Percentiles rank a stretch among this genome's conserved stretches.
phyloP scores from a whole-genome alignment of 192 early-diverging fungal genomes.

The Allomyces javanicus region DNA sequence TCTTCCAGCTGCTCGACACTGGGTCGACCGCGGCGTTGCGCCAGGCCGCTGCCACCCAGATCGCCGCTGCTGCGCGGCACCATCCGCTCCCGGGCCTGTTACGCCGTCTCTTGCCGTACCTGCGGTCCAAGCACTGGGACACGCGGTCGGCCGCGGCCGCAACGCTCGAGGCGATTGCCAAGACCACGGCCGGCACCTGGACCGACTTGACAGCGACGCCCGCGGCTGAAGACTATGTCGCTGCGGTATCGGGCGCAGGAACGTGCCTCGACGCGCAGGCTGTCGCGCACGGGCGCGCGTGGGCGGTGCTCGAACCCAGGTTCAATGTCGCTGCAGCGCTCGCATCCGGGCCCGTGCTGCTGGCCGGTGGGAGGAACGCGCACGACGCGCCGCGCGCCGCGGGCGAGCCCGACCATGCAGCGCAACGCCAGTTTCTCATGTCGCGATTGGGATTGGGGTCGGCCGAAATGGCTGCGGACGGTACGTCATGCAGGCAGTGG shows the following conservation, averaged over 20 bases:
- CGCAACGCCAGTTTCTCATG: no score
- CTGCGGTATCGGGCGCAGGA: constrained; percentile 43
- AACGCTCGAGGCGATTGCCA: constrained; percentile 77
- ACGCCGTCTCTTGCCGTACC: constrained; percentile 31
- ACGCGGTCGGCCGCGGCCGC: constrained; percentile 84
- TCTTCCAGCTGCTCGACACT: constrained; percentile 81
- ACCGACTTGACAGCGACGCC: background rate
- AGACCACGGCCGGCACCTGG: constrained; percentile 9
- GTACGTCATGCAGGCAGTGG: no score
- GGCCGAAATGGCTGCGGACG: no score
- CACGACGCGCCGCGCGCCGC: no score
- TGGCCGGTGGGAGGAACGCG: background rate
- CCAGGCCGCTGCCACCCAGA: constrained; percentile 77
- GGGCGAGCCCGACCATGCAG: no score
- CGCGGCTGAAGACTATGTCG: constrained; percentile 28
- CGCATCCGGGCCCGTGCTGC: constrained; percentile 1
- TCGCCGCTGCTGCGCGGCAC: constrained; percentile 85
- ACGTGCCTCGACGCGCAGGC: constrained; percentile 1
- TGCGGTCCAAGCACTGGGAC: constrained; percentile 82
- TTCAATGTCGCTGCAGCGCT: constrained; percentile 5
- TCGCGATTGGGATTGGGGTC: no score
- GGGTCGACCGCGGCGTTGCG: constrained; percentile 77
- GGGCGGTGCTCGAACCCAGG: constrained; percentile 5
- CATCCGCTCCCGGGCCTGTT: constrained; percentile 80
- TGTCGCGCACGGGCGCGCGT: background rate